Base-by-base conservation (phyloP, 208 protist species). In the Acanthamoeba polyphaga region DNA sequence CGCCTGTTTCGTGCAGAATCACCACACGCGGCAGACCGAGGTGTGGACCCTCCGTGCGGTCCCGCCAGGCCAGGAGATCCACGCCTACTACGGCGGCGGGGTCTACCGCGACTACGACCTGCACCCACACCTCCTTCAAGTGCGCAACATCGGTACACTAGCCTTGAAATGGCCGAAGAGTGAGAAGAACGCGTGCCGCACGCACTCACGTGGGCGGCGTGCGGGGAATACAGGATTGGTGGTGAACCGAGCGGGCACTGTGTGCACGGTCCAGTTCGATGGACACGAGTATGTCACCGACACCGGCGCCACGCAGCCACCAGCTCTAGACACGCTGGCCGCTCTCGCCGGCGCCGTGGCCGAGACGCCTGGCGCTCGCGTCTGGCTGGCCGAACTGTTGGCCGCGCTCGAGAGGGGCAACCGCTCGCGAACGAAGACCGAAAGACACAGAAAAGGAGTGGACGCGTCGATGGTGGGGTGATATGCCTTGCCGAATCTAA, bases 1-100 rank as follows among this genome's bases (percentile, higher is more conserved):
- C 15, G 78, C 78, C 8, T 87, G 78, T 46, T 87, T 87, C 58
- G 78, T 60, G 12, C 78, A 87, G 46, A 87, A 87, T n/a, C 78
- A 87, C 78, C 24, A n/a, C 46, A 87, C 46, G 15, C 38, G n/a
- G 13, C 51, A 19, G 15, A 60, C 29, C 2, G 78, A 87, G n/a
- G 78, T 87, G 38, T 87, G 78, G 78, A 87, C 78, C 17, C 34
- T 87, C 24, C 15, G 78, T 5, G 78, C 34, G 22, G 49, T 87
- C 13, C 78, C 27, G 15, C 55, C 72, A 51, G 72, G 72, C n/a
- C 34, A 80, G 32, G 78, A 87, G 78, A 60, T 87, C 13, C 13
- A 34, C 46, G 51, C n/a, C 9, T 87, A 87, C 78, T 87, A 87
- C 46, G 78, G 78, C 38, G n/a, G 78, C 15, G 78, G 78, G 7